These are phyloP conservation scores for Skeletonema tropicum DNA, from an alignment of 108 stramenopile genomes.

Conservation along the genomic window DNA sequence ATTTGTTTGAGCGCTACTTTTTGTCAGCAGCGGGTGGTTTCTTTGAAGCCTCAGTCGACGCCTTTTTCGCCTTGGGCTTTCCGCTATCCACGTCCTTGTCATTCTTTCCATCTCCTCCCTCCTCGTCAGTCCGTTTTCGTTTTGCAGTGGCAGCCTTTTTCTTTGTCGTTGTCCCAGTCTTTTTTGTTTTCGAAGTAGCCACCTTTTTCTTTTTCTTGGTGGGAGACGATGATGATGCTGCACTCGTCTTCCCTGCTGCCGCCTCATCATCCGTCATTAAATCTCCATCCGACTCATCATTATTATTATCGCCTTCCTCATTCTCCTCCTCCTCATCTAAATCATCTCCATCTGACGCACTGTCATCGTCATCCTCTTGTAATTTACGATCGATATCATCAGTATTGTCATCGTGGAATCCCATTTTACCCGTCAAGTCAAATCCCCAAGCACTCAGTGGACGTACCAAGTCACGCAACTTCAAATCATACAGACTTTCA, in stretches of 20 bases:
- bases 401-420: constrained; percentile 46
- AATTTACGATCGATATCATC: constrained; percentile 39
- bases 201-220: constrained; percentile 33
- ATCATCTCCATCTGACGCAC: constrained; percentile 35
- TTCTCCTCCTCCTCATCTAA: constrained; percentile 20
- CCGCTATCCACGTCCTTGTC: constrained; percentile 2
- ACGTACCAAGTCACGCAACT: constrained; percentile 71
- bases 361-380: constrained; percentile 16
- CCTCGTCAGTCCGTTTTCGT: constrained; percentile 4
- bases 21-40: background rate
- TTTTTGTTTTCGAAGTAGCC: background rate
- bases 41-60: constrained; percentile 1
- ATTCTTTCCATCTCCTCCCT: constrained; percentile 8
- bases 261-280: constrained; percentile 8
- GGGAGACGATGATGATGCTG: constrained; percentile 19
- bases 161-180: background rate
- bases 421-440: constrained; percentile 70
- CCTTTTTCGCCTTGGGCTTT: constrained; percentile 21
- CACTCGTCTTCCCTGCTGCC: constrained; percentile 23
- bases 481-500: constrained; percentile 45
- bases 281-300: constrained; percentile 20
- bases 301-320: constrained; percentile 11
- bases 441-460: constrained; percentile 86
- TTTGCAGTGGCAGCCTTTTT: constrained; percentile 6
- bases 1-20: background rate